phyloP scores from a whole-genome alignment of 768 basidiomycete species.

The Psilocybe sp. region DNA sequence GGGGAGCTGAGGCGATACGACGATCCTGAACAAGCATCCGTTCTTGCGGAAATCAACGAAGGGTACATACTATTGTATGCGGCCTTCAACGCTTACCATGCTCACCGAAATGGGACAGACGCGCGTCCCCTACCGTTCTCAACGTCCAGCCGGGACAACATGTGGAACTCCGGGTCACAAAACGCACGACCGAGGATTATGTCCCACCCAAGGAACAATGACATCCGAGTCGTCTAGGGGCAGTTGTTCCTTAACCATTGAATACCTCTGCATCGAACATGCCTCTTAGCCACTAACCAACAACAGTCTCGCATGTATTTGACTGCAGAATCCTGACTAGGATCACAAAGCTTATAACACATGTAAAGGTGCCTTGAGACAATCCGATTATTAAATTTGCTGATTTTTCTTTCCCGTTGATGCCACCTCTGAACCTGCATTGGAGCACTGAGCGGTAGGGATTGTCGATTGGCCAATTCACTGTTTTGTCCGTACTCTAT shows the following conservation, averaged over 20 bases:
- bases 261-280: constrained; percentile 29
- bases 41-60: constrained; percentile 74
- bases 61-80: constrained; percentile 49
- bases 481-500: too few relatives aligned
- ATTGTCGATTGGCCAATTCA: too few relatives aligned
- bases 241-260: constrained; percentile 55
- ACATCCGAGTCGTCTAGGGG: constrained; percentile 82
- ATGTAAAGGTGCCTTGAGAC: too few relatives aligned
- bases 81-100: neutral
- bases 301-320: too few relatives aligned
- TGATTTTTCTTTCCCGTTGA: too few relatives aligned
- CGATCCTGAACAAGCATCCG: constrained; percentile 65
- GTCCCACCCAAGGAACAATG: constrained; percentile 66
- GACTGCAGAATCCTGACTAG: too few relatives aligned
- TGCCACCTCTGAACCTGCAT: too few relatives aligned
- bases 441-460: too few relatives aligned
- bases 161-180: constrained; percentile 78
- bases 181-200: constrained; percentile 72
- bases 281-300: too few relatives aligned
- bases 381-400: too few relatives aligned
- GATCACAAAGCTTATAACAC: too few relatives aligned
- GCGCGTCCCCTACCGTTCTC: constrained; percentile 75
- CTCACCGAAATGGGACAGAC: constrained; percentile 35
- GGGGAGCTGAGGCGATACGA: constrained; percentile 84
- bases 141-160: constrained; percentile 74